phyloP scores from a whole-genome alignment of 805 yeast genomes.

The Sungouiozyma ichnusensis region DNA sequence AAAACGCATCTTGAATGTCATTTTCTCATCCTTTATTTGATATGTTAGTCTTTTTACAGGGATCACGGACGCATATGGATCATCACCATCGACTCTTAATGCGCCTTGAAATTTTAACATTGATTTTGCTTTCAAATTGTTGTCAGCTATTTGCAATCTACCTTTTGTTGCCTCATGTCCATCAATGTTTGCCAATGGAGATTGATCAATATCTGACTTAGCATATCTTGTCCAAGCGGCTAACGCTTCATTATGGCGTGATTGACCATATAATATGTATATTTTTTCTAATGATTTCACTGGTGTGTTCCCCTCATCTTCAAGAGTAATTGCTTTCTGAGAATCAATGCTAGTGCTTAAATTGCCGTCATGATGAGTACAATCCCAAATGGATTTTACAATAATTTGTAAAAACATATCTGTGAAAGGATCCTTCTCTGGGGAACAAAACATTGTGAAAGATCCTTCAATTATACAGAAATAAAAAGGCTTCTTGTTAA shows the following conservation, averaged over 20 bases:
- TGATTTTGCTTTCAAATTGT: conserved; percentile 33
- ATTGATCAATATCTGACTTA: conserved; percentile 49
- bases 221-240: conserved; percentile 75
- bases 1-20: conserved; percentile 29
- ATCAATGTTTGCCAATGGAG: conserved; percentile 43
- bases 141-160: conserved; percentile 1
- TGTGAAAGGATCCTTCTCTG: conserved; percentile 36
- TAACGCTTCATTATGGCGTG: conserved; percentile 49
- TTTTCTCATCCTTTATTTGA: conserved; percentile 26
- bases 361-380: conserved; percentile 22
- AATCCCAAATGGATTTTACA: background rate
- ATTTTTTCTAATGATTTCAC: conserved; percentile 43
- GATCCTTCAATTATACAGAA: background rate
- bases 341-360: too few species aligned
- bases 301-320: conserved; percentile 29
- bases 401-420: conserved; percentile 51
- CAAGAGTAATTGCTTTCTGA: conserved; percentile 34
- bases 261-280: conserved; percentile 48
- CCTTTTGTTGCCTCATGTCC: conserved; percentile 33
- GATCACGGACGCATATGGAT: conserved; percentile 36
- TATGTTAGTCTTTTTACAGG: conserved; percentile 49
- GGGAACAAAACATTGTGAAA: conserved; percentile 26
- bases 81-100: conserved; percentile 21
- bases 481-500: background rate
- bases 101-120: conserved; percentile 54